Base-by-base conservation (phyloP, 2,329 filamentous ascomycete genomes). In the Epichloe uncinata region DNA sequence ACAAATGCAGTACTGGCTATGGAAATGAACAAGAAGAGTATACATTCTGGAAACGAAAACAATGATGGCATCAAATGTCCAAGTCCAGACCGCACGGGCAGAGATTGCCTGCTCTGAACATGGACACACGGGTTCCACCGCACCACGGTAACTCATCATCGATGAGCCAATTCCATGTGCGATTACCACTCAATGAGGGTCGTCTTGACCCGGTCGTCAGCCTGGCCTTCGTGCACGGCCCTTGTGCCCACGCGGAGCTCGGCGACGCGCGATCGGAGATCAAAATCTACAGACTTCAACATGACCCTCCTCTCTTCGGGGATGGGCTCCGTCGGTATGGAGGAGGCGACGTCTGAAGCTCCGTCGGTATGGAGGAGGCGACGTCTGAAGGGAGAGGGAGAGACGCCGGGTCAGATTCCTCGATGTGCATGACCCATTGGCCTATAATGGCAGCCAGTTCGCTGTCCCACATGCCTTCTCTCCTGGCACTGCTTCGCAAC, bases 391-490 rank as follows among this genome's bases (percentile, higher is more conserved):
- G n/a, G n/a, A n/a, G 3, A 3, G 18, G 16, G 12, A 15, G 16
- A 5, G 11, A 41, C 3, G 38, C 5, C 18, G 35, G 34, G 3
- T 70, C 68, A 8, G 68, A 69, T 55, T 81, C 77, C 55, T 81
- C 77, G n/a, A 79, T 68, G 8, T 69, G 63, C 60, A 75, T 71
- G 37, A 80, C 68, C 75, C 76, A 80, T 51, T 67, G 68, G 44
- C 71, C 73, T 55, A 81, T 79, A 7, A 70, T 70, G 1, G 77
- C 76, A 11, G 72, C 69, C 52, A 81, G 68, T 54, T 78, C 73
- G 56, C 76, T 81, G 57, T 86, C 81, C 82, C 82, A 85, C 72
- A 85, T 81, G 20, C 78, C 81, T 63, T 85, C 82, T 45, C 81
- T 70, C 43, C 81, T 71, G 7, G 79, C 74, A 57, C 75, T 80